These are phyloP conservation scores for Aureococcus anophagefferens DNA, from an alignment of 108 stramenopile genomes.

Conservation along the genomic window DNA sequence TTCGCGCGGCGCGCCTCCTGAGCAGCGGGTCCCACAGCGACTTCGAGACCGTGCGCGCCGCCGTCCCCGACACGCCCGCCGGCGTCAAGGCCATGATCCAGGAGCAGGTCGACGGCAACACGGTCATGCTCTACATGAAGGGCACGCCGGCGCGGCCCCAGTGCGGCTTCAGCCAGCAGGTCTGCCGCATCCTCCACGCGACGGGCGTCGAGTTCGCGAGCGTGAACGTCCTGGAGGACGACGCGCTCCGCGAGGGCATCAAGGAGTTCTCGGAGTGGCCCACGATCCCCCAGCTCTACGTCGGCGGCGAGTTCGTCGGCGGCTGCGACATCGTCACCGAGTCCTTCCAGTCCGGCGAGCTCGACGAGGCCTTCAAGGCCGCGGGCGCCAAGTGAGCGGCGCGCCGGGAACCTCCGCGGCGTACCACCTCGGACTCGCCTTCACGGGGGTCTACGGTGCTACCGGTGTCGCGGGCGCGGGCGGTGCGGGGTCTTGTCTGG, in stretches of 20 bases:
- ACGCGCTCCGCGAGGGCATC: conserved; percentile 86
- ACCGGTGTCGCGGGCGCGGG: no score
- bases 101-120: conserved; percentile 27
- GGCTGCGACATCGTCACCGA: conserved; percentile 87
- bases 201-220: conserved; percentile 80
- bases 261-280: conserved; percentile 88
- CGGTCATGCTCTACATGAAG: conserved; percentile 99
- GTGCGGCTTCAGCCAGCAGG: conserved; percentile 92
- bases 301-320: conserved; percentile 92
- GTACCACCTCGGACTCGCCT: no score
- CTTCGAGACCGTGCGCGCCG: no score
- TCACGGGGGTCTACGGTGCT: no score
- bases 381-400: conserved; percentile 8
- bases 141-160: conserved; percentile 85
- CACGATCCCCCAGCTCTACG: conserved; percentile 96
- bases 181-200: conserved; percentile 71
- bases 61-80: conserved; percentile 30
- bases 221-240: conserved; percentile 96
- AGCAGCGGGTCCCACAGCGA: no score
- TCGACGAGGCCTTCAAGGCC: conserved; percentile 47
- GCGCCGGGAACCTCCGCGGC: no score
- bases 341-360: conserved; percentile 73
- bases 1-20: no score
- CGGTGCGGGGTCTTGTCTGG: no score
- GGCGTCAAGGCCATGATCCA: conserved; percentile 54